Evolutionary conservation across 805 yeast genomes (phyloP), one percentile per base, ranked within the genome.

Genomic region (Ogataea pilisensis): DNA sequence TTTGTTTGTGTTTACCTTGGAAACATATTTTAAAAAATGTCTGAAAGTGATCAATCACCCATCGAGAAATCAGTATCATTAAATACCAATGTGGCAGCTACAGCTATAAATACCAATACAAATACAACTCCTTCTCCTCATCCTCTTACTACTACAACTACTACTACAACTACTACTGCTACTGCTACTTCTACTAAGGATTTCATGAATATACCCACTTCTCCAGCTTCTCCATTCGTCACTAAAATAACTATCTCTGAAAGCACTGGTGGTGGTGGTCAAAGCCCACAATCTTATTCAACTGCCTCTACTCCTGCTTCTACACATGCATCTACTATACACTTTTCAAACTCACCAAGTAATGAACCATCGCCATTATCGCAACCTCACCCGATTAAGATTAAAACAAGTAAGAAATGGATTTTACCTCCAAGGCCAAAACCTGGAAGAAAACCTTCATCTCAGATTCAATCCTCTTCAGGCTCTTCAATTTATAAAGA

Each of bases 401-500:
- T 72, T 40, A 77, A 72, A 51, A 81, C 91, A 1, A 82, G 89
- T 38, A 82, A 82, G 55, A 80, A 78, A 55, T 87, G 93, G 90
- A 89, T 83, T 7, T 65, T 85, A 24, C 95, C 95, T 3, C 95
- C 95, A 9, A 69, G 93, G 49, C 93, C 95, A 20, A 82, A 85
- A 49, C 85, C 85, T 0, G 85, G 85, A 17, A 64, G 81, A 37
- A 77, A 76, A 49, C 80, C 80, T 3, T 57, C 53, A n/a, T 51
- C n/a, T 11, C n/a, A n/a, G n/a, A n/a, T n/a, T n/a, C n/a, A n/a
- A n/a, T 19, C 30, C 30, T 35, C 25, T 28, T 22, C 9, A 21
- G 26, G 19, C 4, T 6, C 19, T 16, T 27, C 14, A 8, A 9
- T 27, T 27, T 27, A 14, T 29, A 29, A 32, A 14, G 44, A 46